phyloP scores from a whole-genome alignment of 192 early-diverging fungal genomes.

The Pecoramyces ruminantium region DNA sequence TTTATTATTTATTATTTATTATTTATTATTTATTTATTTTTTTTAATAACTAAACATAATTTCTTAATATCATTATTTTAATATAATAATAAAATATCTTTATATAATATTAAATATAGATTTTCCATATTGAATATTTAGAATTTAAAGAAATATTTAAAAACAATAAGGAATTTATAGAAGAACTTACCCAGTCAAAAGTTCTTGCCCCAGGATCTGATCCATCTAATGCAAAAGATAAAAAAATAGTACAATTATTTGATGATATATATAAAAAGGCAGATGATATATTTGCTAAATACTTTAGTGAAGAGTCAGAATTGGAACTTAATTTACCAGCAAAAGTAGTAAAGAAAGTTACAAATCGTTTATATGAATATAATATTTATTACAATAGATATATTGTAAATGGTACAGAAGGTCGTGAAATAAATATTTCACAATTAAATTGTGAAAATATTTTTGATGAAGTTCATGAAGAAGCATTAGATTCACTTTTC shows the following conservation, averaged over 20 bases:
- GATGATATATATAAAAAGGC: not conserved
- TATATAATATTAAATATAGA: too few species aligned
- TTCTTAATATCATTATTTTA: too few species aligned
- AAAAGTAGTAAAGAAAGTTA: not conserved
- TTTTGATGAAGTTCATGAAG: not conserved
- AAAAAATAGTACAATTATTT: not conserved
- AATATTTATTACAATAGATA: not conserved
- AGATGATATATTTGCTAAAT: not conserved
- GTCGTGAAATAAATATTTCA: not conserved
- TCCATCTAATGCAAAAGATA: not conserved
- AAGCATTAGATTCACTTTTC: not conserved
- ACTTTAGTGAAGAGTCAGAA: not conserved
- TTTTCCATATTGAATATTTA: too few species aligned
- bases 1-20: too few species aligned
- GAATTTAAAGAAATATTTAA: too few species aligned
- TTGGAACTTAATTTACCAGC: not conserved
- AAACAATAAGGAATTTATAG: too few species aligned
- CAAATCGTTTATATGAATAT: not conserved
- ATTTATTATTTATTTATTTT: too few species aligned
- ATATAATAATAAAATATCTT: too few species aligned
- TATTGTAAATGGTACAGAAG: not conserved
- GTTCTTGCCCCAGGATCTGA: too few species aligned
- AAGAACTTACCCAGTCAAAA: too few species aligned
- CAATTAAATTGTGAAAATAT: not conserved
- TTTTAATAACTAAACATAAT: too few species aligned